Conservation (phyloP, 2,329 filamentous ascomycete genomes). For the Penicillium sp. region DNA sequence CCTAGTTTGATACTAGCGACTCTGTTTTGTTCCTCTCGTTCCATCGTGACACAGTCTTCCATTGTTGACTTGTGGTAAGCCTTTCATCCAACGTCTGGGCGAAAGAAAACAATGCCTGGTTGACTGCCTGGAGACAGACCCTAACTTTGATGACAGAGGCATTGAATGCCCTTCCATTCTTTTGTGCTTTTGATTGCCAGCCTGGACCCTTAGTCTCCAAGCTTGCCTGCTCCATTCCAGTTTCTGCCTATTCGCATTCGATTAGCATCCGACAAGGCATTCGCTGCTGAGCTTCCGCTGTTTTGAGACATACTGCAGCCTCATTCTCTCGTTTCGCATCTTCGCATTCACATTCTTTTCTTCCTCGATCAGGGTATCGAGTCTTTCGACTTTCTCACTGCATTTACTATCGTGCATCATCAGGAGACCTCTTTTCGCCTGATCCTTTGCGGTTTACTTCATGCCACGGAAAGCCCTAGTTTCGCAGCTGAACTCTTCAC, state of each 20-base stretch:
- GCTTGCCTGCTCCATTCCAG: neutral
- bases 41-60: slow-evolving; percentile 19
- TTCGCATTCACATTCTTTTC: slow-evolving; percentile 15
- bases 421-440: neutral
- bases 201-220: slow-evolving; percentile 32
- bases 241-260: slow-evolving; percentile 1
- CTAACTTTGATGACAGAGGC: slow-evolving; percentile 30
- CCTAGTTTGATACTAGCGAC: slow-evolving; percentile 38
- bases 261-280: neutral
- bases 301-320: slow-evolving; percentile 5
- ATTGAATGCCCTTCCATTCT: slow-evolving; percentile 41
- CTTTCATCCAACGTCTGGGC: neutral
- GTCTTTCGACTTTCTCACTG: neutral
- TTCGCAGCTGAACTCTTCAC: neutral
- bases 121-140: slow-evolving; percentile 9
- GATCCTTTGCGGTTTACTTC: slow-evolving; percentile 8
- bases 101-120: neutral
- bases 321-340: slow-evolving; percentile 17
- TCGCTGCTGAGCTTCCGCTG: slow-evolving; percentile 2
- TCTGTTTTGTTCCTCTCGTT: slow-evolving; percentile 28
- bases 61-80: slow-evolving; percentile 29
- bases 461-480: slow-evolving; percentile 21
- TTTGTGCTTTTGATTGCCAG: slow-evolving; percentile 28
- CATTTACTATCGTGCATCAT: neutral
- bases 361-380: slow-evolving; percentile 25